Percentiles rank a stretch among this genome's conserved stretches.
phyloP scores from a whole-genome alignment of 2,329 filamentous ascomycete genomes.

The Coniochaeta hoffmannii region DNA sequence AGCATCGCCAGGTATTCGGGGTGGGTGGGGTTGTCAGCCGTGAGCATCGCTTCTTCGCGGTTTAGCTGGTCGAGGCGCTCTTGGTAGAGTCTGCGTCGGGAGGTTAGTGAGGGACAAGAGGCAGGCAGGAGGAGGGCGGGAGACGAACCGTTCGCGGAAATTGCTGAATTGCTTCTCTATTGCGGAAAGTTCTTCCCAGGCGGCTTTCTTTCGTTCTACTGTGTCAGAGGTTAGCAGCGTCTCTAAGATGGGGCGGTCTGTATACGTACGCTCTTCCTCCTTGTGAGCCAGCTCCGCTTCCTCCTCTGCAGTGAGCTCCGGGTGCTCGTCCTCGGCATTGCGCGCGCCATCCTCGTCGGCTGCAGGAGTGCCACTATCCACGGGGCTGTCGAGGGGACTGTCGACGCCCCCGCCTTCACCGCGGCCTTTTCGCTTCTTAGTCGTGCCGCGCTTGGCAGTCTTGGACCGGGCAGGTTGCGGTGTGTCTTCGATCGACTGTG shows the following conservation, averaged over 20 bases:
- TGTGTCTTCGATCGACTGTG: conserved; percentile 22
- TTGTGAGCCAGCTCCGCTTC: conserved; percentile 51
- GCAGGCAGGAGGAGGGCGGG: background rate
- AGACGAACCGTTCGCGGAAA: conserved; percentile 66
- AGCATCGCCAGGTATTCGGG: conserved; percentile 89
- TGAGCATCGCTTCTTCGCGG: conserved; percentile 55
- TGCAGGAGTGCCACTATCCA: conserved; percentile 23
- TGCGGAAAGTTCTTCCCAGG: conserved; percentile 68
- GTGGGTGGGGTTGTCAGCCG: conserved; percentile 62
- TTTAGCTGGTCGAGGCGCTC: conserved; percentile 81
- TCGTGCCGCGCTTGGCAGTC: conserved; percentile 32
- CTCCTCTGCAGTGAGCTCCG: conserved; percentile 49
- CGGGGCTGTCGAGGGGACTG: conserved; percentile 10
- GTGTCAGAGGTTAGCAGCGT: conserved; percentile 27
- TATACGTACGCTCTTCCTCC: conserved; percentile 52
- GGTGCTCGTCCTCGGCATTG: conserved; percentile 47
- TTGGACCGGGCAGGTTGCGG: conserved; percentile 26
- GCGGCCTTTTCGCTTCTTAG: conserved; percentile 28
- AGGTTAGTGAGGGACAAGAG: conserved; percentile 10
- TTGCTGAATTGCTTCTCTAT: conserved; percentile 86
- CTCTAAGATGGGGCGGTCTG: background rate
- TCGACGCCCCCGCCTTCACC: conserved; percentile 13
- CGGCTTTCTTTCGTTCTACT: conserved; percentile 74
- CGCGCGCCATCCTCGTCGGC: conserved; percentile 26
- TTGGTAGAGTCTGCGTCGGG: conserved; percentile 68